These are phyloP conservation scores for Persicaria maculosa DNA, from an alignment of 148 eudicot genomes.

Conservation along the genomic window DNA sequence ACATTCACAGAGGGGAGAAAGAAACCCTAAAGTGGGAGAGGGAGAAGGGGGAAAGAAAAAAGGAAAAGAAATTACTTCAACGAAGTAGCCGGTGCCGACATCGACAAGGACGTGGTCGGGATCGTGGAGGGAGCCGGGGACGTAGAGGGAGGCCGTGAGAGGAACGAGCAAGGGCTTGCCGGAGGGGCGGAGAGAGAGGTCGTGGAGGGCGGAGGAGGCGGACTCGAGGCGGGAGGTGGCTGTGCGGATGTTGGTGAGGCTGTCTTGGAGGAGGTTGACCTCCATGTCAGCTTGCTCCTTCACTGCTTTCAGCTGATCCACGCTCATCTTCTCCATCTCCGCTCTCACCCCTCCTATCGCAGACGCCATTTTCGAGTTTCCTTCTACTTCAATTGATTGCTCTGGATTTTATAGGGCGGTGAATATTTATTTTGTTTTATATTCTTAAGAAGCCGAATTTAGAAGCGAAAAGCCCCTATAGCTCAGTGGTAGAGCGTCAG, in stretches of 20 bases:
- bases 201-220: conserved; percentile 72
- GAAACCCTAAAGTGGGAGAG: conserved; percentile 7
- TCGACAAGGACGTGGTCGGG: conserved; percentile 77
- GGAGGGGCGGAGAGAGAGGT: conserved; percentile 81
- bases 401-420: too few species aligned
- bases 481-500: conserved; percentile 63
- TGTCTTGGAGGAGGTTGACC: conserved; percentile 78
- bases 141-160: conserved; percentile 86
- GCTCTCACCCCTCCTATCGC: conserved; percentile 17
- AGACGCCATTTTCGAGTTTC: conserved; percentile 14
- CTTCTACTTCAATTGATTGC: background rate
- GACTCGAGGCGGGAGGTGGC: conserved; percentile 80
- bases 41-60: background rate
- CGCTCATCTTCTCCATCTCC: conserved; percentile 70
- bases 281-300: conserved; percentile 83
- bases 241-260: conserved; percentile 83
- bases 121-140: conserved; percentile 80
- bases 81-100: conserved; percentile 92
- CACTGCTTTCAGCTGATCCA: conserved; percentile 68
- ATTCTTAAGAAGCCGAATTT: too few species aligned
- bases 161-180: conserved; percentile 91
- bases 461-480: conserved; percentile 22
- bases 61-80: conserved; percentile 36
- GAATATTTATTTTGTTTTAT: too few species aligned
- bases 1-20: background rate